phyloP scores from a whole-genome alignment of 1,284 basidiomycete species.

The Sporisorium exsertum region DNA sequence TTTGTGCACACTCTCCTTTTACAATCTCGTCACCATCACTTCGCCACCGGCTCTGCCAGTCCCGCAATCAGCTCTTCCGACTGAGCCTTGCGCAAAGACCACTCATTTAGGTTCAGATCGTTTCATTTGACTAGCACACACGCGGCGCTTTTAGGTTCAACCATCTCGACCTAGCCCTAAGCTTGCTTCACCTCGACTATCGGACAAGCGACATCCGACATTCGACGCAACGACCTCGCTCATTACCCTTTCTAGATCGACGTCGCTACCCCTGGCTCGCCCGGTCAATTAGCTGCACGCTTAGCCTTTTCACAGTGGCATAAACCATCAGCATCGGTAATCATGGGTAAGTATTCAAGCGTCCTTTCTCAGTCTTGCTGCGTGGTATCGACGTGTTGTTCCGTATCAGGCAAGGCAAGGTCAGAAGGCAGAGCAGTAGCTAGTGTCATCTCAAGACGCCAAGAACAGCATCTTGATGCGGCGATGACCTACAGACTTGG shows the following conservation, averaged over 20 bases:
- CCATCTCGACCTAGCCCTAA: background rate
- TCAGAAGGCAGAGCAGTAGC: background rate
- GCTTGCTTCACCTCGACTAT: background rate
- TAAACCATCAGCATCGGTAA: background rate
- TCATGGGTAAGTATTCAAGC: constrained; percentile 1
- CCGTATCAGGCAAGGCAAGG: background rate
- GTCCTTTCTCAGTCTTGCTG: background rate
- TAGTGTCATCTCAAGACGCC: background rate
- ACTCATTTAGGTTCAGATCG: background rate
- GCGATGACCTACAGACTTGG: background rate
- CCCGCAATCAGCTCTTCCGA: background rate
- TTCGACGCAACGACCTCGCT: background rate
- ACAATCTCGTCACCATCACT: background rate
- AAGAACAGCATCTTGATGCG: background rate
- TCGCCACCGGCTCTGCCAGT: too few relatives aligned
- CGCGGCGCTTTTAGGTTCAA: background rate
- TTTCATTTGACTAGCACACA: background rate
- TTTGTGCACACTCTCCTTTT: background rate
- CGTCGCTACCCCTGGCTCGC: background rate
- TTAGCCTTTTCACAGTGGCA: background rate
- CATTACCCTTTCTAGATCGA: background rate
- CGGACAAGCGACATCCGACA: background rate
- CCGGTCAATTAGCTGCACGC: background rate
- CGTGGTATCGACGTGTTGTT: background rate
- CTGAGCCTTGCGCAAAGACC: background rate